Conservation (phyloP, 2,329 filamentous ascomycete genomes). For the Rasamsonia emersonii region DNA sequence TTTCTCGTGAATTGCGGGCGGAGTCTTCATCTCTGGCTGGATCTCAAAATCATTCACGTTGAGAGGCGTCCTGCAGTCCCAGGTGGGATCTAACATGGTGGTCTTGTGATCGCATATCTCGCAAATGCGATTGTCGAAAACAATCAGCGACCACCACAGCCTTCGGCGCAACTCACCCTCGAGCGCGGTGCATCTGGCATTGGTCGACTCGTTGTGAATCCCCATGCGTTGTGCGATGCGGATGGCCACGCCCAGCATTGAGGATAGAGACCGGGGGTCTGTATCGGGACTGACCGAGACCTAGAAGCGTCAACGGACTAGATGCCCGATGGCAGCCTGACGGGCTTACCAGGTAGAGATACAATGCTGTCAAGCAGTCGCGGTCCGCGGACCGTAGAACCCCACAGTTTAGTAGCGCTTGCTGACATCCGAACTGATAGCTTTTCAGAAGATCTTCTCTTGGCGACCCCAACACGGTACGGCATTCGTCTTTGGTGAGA, state of each 20-base stretch:
- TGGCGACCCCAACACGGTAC: constrained; percentile 26
- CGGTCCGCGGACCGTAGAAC: constrained; percentile 36
- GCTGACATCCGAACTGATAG: constrained; percentile 39
- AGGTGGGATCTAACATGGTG: constrained; percentile 30
- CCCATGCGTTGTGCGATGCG: constrained; percentile 61
- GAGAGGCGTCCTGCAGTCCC: constrained; percentile 35
- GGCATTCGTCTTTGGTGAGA: constrained; percentile 48
- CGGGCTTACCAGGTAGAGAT: constrained; percentile 44
- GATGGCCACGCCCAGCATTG: constrained; percentile 56
- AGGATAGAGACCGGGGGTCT: constrained; percentile 51
- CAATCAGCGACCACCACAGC: constrained; percentile 63
- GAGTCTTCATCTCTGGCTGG: constrained; percentile 7
- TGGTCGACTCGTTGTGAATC: constrained; percentile 54
- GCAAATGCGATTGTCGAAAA: constrained; percentile 60
- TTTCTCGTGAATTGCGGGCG: constrained; percentile 13
- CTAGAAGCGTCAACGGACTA: constrained; percentile 31
- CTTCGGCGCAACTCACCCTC: constrained; percentile 63
- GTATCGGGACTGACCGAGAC: constrained; percentile 49
- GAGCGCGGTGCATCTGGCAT: constrained; percentile 38
- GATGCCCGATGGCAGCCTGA: constrained; percentile 3
- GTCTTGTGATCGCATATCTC: constrained; percentile 52
- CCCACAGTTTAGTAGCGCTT: constrained; percentile 37
- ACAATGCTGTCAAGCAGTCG: constrained; percentile 44
- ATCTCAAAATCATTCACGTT: constrained; percentile 19
- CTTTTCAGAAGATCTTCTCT: constrained; percentile 30